Evolutionary conservation across 225 moss, liverwort and hornwort genomes (phyloP).

Genomic region (Sphagnum contortum): DNA sequence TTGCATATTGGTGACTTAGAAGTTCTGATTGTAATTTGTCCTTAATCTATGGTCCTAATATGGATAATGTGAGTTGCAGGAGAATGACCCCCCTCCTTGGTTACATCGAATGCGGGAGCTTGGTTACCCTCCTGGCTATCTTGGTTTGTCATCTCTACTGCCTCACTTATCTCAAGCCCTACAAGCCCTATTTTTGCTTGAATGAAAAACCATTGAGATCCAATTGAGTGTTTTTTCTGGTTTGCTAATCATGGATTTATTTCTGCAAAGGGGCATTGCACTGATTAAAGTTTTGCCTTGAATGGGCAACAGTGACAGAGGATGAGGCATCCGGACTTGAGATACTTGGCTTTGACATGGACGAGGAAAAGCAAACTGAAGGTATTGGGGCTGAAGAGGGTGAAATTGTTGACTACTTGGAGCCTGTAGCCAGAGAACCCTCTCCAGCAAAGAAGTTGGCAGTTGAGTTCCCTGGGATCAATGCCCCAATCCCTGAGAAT

Average conservation of each 20-base stretch:
- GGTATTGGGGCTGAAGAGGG: slow-evolving; percentile 36
- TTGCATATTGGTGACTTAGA: too few relatives aligned
- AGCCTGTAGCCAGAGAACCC: slow-evolving; percentile 15
- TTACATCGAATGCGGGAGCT: slow-evolving; percentile 46
- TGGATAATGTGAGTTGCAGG: slow-evolving; percentile 18
- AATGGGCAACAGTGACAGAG: slow-evolving; percentile 18
- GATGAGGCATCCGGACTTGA: slow-evolving; percentile 39
- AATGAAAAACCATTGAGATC: not conserved
- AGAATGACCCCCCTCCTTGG: slow-evolving; percentile 74
- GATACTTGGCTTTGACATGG: slow-evolving; percentile 26
- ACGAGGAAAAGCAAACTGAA: slow-evolving; percentile 18
- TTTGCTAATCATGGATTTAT: too few relatives aligned
- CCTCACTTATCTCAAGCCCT: not conserved
- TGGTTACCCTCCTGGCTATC: slow-evolving; percentile 49
- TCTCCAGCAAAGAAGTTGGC: slow-evolving; percentile 29
- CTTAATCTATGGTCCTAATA: too few relatives aligned
- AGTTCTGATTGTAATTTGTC: too few relatives aligned
- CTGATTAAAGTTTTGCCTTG: too few relatives aligned
- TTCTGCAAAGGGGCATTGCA: too few relatives aligned
- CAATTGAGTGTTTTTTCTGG: too few relatives aligned
- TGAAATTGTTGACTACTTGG: slow-evolving; percentile 44
- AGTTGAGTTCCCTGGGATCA: slow-evolving; percentile 52
- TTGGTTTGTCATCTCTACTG: slow-evolving; percentile 32
- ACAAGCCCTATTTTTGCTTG: not conserved
- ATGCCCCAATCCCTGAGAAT: slow-evolving; percentile 39